These are phyloP conservation scores for Pythium diclinum DNA, from an alignment of 352 stramenopile species.

Conservation along the genomic window DNA sequence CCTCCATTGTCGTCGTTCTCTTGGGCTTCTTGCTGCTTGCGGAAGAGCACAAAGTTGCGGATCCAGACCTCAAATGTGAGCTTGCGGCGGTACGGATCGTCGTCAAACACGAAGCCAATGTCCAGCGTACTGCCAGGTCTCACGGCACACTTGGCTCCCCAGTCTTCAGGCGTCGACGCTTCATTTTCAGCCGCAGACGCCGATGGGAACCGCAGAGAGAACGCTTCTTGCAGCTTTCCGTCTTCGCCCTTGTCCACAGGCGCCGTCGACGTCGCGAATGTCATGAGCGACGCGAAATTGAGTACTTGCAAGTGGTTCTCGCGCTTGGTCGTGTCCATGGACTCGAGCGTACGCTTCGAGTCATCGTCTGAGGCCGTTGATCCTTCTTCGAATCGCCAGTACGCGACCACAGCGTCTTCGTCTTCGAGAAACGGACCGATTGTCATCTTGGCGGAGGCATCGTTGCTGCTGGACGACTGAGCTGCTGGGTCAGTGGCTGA, in stretches of 20 bases:
- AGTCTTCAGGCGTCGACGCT: slow-evolving; percentile 22
- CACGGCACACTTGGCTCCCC: slow-evolving; percentile 50
- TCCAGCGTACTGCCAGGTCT: slow-evolving; percentile 62
- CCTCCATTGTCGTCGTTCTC: slow-evolving; percentile 20
- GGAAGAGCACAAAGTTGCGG: slow-evolving; percentile 49
- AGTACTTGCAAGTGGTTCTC: slow-evolving; percentile 70
- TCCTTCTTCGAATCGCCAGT: slow-evolving; percentile 87
- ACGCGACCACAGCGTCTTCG: slow-evolving; percentile 79
- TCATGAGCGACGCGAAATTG: slow-evolving; percentile 33
- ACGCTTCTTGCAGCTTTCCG: slow-evolving; percentile 66
- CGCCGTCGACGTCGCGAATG: slow-evolving; percentile 50
- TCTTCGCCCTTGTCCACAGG: slow-evolving; percentile 75
- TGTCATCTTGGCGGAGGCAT: slow-evolving; percentile 40
- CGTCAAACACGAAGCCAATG: slow-evolving; percentile 65
- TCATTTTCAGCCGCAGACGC: slow-evolving; percentile 4
- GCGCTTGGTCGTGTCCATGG: slow-evolving; percentile 77
- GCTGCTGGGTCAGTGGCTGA: not conserved
- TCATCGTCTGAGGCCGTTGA: slow-evolving; percentile 26
- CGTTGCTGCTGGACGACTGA: not conserved
- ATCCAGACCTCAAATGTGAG: slow-evolving; percentile 78
- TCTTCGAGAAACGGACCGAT: slow-evolving; percentile 85
- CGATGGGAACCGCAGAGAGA: slow-evolving; percentile 53
- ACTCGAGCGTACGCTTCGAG: slow-evolving; percentile 34
- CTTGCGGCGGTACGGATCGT: slow-evolving; percentile 78
- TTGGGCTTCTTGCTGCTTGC: slow-evolving; percentile 32